Evolutionary conservation across 192 early-diverging fungal genomes (phyloP).

Genomic region (Coemansia sp.): DNA sequence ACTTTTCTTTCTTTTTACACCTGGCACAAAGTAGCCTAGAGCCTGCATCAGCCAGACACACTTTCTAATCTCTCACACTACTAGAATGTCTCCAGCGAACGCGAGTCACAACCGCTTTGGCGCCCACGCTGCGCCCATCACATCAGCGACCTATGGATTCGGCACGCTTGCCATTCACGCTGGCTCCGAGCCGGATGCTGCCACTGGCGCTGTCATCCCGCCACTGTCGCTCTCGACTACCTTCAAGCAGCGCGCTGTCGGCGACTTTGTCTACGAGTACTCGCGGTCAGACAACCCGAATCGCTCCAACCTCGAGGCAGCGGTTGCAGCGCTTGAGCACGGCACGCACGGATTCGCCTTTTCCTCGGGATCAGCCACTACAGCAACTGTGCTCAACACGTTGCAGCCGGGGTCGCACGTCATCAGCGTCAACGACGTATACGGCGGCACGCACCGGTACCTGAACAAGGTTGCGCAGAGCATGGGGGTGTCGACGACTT

Average conservation of each 20-base stretch:
- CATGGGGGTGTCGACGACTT: conserved; percentile 67
- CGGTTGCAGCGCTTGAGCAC: conserved; percentile 89
- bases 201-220: conserved; percentile 97
- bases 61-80: not conserved
- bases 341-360: conserved; percentile 85
- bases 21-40: too few species aligned
- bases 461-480: conserved; percentile 77
- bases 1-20: not conserved
- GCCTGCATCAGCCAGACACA: not conserved
- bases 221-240: conserved; percentile 94
- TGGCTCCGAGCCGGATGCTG: conserved; percentile 83
- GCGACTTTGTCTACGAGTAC: conserved; percentile 85
- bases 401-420: conserved; percentile 71
- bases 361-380: conserved; percentile 79
- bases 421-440: conserved; percentile 86
- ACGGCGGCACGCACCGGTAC: conserved; percentile 88
- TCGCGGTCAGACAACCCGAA: conserved; percentile 82
- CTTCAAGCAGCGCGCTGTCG: conserved; percentile 90
- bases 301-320: conserved; percentile 71
- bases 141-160: conserved; percentile 58
- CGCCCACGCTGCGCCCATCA: conserved; percentile 11
- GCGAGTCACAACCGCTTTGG: conserved; percentile 4
- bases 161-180: conserved; percentile 94
- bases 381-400: conserved; percentile 74
- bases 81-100: conserved; percentile 43